Conservation (phyloP, 306 rosid species). For the Ormosia emarginata region DNA sequence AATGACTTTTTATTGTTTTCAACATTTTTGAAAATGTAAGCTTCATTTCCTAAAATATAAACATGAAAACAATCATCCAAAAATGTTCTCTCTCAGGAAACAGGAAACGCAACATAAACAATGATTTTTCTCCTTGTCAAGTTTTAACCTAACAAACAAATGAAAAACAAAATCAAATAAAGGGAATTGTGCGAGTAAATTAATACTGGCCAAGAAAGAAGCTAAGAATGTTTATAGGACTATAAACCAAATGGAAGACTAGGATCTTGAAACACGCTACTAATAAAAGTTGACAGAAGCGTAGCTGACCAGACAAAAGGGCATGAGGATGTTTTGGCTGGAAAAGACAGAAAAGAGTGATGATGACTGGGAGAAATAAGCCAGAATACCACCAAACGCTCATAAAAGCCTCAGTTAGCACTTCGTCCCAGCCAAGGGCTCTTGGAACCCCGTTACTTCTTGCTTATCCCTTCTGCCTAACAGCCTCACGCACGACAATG, state of each 20-base stretch:
- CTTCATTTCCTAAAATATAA: background rate
- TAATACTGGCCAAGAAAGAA: slow-evolving; percentile 8
- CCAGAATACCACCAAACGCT: slow-evolving; percentile 2
- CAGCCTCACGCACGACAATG: background rate
- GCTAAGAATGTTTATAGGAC: slow-evolving; percentile 3
- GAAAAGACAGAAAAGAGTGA: background rate
- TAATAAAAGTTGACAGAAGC: background rate
- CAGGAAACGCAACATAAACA: background rate
- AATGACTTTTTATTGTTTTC: background rate
- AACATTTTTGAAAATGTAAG: no score
- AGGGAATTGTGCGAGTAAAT: background rate
- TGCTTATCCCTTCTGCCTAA: background rate
- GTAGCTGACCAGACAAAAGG: background rate
- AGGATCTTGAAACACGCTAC: slow-evolving; percentile 18
- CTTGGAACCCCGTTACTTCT: background rate
- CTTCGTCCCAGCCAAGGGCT: background rate
- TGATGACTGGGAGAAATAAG: background rate
- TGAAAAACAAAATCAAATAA: background rate
- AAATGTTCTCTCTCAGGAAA: no score
- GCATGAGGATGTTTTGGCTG: background rate
- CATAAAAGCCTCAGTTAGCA: slow-evolving; percentile 2
- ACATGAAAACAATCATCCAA: no score
- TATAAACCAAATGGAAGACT: background rate
- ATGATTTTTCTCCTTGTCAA: background rate
- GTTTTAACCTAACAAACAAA: background rate